These are phyloP conservation scores for Passiflora organensis DNA, from an alignment of 345 rosid genomes.

Conservation along the genomic window DNA sequence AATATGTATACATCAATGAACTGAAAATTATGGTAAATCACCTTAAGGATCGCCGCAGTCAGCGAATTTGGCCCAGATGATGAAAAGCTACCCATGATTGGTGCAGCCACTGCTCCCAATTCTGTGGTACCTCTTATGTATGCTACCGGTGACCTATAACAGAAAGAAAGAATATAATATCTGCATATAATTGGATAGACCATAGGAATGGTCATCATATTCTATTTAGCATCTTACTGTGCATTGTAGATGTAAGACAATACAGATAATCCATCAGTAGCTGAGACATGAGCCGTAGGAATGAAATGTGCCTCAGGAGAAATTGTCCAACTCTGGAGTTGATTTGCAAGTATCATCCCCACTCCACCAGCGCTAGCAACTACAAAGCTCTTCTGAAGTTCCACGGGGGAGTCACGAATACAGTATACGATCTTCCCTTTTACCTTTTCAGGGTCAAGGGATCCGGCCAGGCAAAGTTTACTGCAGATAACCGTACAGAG, in stretches of 20 bases:
- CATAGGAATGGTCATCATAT: not conserved
- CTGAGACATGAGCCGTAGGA: slow-evolving; percentile 12
- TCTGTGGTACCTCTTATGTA: slow-evolving; percentile 17
- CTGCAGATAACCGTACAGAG: too few relatives aligned
- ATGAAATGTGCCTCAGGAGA: slow-evolving; percentile 1
- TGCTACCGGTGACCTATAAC: slow-evolving; percentile 14
- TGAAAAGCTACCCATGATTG: slow-evolving; percentile 18
- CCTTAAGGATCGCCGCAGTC: slow-evolving; percentile 9
- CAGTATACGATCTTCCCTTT: slow-evolving; percentile 9
- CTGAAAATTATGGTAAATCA: not conserved
- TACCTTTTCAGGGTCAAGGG: not conserved
- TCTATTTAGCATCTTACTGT: not conserved
- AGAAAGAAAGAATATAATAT: not conserved
- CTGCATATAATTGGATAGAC: too few relatives aligned
- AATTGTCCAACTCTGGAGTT: not conserved
- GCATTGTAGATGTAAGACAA: slow-evolving; percentile 10
- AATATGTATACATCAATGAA: not conserved
- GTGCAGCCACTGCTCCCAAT: slow-evolving; percentile 14
- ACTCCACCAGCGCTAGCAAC: slow-evolving; percentile 17
- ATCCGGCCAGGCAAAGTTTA: not conserved
- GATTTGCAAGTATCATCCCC: slow-evolving; percentile 16
- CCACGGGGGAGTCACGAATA: not conserved
- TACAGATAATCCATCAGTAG: slow-evolving; percentile 13
- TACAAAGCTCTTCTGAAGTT: slow-evolving; percentile 2
- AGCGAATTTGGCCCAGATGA: slow-evolving; percentile 19